Evolutionary conservation across 2,329 filamentous ascomycete genomes (phyloP), one percentile per base, ranked within the genome.

Genomic region (Fusarium sarcochroum): DNA sequence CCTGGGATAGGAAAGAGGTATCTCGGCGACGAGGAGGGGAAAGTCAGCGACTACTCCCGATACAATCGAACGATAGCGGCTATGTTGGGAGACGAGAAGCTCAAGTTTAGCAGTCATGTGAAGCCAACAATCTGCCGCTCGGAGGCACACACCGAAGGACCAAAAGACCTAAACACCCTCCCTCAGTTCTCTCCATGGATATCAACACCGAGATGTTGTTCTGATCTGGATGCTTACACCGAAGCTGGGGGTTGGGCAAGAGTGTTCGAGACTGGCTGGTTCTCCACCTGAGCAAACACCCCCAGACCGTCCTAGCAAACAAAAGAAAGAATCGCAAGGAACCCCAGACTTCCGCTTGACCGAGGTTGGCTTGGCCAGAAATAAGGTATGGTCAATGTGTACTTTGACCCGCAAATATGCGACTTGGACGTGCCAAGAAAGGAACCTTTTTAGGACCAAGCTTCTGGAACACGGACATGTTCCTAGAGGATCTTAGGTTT

Each of bases 141-240:
- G 63, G 67, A 57, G 63, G 54, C 67, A 42, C 67, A 65, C 41
- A 64, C 67, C 67, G 67, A 70, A 55, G 11, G 11, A 21, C 9
- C 8, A 37, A 18, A 35, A 30, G n/a, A 23, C 15, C 27, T 18
- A 18, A 14, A 21, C 32, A 30, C 17, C 27, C 27, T 30, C 27
- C 27, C 9, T 13, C 10, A 30, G 27, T 30, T 18, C 18, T 34
- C 27, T 40, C 17, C 14, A 14, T 47, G 37, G 60, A 58, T 48
- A 38, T 52, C 35, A 58, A 44, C 21, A 48, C 61, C 61, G 61
- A 64, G 30, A 41, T n/a, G n/a, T 53, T 59, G 46, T 45, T 34
- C 52, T 64, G 40, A 53, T 64, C 20, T 51, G 52, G 52, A 46
- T 65, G 61, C 52, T 64, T 59, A 65, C 61, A 64, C 59, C 61